Conservation (phyloP, 352 stramenopile species). For the Stramenopiles sp. region DNA sequence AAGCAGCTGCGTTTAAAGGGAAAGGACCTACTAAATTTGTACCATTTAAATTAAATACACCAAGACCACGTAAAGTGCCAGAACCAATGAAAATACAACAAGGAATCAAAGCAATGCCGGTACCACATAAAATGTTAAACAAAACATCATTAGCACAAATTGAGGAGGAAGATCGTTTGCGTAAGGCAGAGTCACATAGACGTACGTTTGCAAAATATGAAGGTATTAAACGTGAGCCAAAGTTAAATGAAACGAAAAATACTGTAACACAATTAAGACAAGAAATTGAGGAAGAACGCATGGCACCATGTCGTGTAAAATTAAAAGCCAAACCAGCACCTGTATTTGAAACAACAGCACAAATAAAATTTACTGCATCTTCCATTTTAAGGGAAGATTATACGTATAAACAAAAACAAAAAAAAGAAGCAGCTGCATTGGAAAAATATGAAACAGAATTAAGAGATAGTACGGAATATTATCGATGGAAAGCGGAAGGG, state of each 20-base stretch:
- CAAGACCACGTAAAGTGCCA: slow-evolving; percentile 33
- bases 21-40: slow-evolving; percentile 36
- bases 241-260: slow-evolving; percentile 48
- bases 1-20: neutral
- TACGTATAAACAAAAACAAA: slow-evolving; percentile 67
- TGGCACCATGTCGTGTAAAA: slow-evolving; percentile 36
- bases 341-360: slow-evolving; percentile 13
- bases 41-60: slow-evolving; percentile 57
- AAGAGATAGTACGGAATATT: slow-evolving; percentile 64
- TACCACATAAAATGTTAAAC: slow-evolving; percentile 39
- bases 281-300: slow-evolving; percentile 39
- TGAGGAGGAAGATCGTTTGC: slow-evolving; percentile 34
- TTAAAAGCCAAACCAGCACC: slow-evolving; percentile 43
- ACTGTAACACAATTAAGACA: slow-evolving; percentile 41
- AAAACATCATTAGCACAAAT: slow-evolving; percentile 38
- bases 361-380: slow-evolving; percentile 60
- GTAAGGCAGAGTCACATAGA: too few species aligned
- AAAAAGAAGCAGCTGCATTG: slow-evolving; percentile 54
- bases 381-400: slow-evolving; percentile 70
- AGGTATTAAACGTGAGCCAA: too few species aligned
- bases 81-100: slow-evolving; percentile 53
- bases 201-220: too few species aligned
- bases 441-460: slow-evolving; percentile 64
- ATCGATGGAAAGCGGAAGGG: slow-evolving; percentile 63
- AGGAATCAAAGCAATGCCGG: slow-evolving; percentile 39